phyloP scores from a whole-genome alignment of 164 flowering plant genomes.

The Sextonia rubra region DNA sequence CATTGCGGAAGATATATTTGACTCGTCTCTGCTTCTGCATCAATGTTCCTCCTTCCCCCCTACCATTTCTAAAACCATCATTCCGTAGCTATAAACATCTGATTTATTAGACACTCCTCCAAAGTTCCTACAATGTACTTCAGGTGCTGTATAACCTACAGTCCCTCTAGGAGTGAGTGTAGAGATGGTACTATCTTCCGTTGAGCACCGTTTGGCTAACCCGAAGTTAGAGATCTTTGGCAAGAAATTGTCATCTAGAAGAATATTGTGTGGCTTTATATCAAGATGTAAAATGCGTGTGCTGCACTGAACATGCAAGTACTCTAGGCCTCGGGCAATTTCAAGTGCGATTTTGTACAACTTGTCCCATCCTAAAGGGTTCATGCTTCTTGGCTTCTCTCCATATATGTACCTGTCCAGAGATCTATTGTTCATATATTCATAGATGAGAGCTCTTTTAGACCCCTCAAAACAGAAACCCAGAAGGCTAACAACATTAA shows the following conservation, averaged over 20 bases:
- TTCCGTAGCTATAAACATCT: slow-evolving; percentile 17
- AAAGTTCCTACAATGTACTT: background rate
- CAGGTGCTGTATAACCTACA: slow-evolving; percentile 9
- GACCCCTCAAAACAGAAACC: slow-evolving; percentile 12
- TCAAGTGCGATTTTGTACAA: slow-evolving; percentile 11
- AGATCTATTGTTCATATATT: slow-evolving; percentile 2
- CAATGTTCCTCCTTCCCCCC: slow-evolving; percentile 4
- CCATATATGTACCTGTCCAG: slow-evolving; percentile 9
- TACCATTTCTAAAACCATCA: slow-evolving; percentile 12
- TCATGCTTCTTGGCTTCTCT: background rate
- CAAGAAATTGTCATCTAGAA: slow-evolving; percentile 7
- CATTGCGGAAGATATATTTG: slow-evolving; percentile 8
- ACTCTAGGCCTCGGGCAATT: slow-evolving; percentile 10
- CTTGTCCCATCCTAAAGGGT: background rate
- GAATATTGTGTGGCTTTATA: slow-evolving; percentile 11
- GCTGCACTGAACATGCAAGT: slow-evolving; percentile 5
- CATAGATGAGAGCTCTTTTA: slow-evolving; percentile 1
- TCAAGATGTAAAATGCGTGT: slow-evolving; percentile 4
- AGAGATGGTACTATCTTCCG: background rate
- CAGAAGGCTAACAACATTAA: slow-evolving; percentile 6
- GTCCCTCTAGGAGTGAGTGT: slow-evolving; percentile 5
- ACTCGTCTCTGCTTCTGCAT: background rate
- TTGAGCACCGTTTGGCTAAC: slow-evolving; percentile 2
- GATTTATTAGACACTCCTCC: slow-evolving; percentile 6
- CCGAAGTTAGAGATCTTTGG: slow-evolving; percentile 19